These are phyloP conservation scores for Xylaria sp. DNA, from an alignment of 2,329 filamentous ascomycete species.

Conservation along the genomic window DNA sequence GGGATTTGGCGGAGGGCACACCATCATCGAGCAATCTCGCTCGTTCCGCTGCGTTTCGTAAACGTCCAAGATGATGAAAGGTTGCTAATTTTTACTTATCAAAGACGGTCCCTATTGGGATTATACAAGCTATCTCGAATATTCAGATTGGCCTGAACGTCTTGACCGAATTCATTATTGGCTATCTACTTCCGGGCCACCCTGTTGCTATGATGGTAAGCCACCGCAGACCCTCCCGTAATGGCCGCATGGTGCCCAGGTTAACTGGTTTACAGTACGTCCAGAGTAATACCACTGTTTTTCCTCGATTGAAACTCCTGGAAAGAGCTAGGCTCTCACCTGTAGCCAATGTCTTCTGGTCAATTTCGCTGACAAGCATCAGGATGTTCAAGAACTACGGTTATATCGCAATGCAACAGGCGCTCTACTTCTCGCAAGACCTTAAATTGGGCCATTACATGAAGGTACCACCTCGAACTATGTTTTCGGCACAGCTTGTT, in stretches of 20 bases:
- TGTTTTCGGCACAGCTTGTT: conserved; percentile 61
- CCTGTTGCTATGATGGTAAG: conserved; percentile 75
- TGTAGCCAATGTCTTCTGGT: not conserved
- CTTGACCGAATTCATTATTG: conserved; percentile 77
- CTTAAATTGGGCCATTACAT: conserved; percentile 75
- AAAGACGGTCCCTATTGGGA: conserved; percentile 52
- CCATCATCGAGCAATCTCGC: not conserved
- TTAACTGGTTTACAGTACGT: conserved; percentile 25
- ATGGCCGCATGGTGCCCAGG: not conserved
- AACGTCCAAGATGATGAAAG: not conserved
- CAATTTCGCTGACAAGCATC: not conserved
- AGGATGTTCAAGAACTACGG: conserved; percentile 78
- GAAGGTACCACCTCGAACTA: conserved; percentile 57
- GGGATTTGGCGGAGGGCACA: not conserved
- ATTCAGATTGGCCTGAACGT: conserved; percentile 73
- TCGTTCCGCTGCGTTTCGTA: too few species aligned
- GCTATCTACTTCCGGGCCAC: conserved; percentile 77
- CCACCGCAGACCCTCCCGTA: not conserved
- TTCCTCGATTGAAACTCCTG: not conserved
- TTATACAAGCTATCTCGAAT: conserved; percentile 71
- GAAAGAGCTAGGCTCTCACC: not conserved
- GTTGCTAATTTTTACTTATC: conserved; percentile 2
- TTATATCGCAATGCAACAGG: conserved; percentile 75
- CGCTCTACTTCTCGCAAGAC: conserved; percentile 72
- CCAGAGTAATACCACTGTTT: not conserved